Evolutionary conservation across 257 asterid genomes (phyloP), one percentile per base, ranked within the genome.

Genomic region (Nicotiana tabacum): DNA sequence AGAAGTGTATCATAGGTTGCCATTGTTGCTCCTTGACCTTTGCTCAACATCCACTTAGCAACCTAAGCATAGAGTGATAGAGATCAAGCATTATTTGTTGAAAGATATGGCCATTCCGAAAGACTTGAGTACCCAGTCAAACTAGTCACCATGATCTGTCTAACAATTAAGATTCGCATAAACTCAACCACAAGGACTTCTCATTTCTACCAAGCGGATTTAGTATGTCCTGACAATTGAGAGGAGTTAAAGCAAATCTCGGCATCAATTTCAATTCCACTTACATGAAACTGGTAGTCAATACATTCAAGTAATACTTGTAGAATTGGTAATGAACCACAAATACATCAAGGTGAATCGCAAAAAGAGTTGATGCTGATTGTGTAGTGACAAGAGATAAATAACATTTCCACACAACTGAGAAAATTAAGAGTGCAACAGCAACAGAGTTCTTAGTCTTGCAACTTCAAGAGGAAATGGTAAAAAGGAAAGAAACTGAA

Each of bases 1-100:
- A 96, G 85, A 87, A 96, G 97, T 84, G 88, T 66, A 83, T 94
- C 97, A 81, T 96, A 96, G 32, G 99, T 96, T 48, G 90, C 97
- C 83, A 67, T 81, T 43, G 83, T 81, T 51, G 83, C 83, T 48
- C 83, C 83, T 66, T 81, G 83, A 81, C 83, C 83, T 81, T 81
- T 81, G 83, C 78, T 66, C 78, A 81, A 30, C 83, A 81, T 81
- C 83, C 83, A 81, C 83, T 66, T 81, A 37, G 83, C 83, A 35
- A 81, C 83, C 83, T 81, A 43, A 66, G 35, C 56, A 65, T 48
- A 43, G 30, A 48, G 46, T 29, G 64, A 15, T 15, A 76, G 21
- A 76, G 65, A 76, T n/a, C 39, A 72, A 72, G 80, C 24, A 76
- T 76, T 0, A 48, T 24, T 74, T 74, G 29, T 12, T 48, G 62